Conservation (phyloP, 305 asterid genomes). For the Ajuga reptans region DNA sequence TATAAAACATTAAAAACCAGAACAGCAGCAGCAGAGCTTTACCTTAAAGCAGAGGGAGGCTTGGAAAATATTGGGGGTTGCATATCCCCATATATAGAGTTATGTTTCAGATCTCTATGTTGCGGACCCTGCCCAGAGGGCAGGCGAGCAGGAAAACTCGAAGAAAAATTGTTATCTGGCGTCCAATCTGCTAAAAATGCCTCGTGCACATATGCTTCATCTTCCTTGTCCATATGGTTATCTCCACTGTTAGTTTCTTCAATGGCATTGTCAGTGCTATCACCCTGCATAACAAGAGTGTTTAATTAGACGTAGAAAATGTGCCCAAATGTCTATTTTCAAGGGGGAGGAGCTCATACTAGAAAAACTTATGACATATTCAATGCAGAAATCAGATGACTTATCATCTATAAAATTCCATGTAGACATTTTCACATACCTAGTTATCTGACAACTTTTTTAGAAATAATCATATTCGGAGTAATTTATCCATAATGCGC, state of each 20-base stretch:
- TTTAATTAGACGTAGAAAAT: background rate
- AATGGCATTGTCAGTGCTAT: constrained; percentile 43
- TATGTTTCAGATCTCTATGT: constrained; percentile 31
- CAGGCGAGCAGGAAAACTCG: constrained; percentile 28
- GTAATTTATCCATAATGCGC: background rate
- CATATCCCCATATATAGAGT: constrained; percentile 28
- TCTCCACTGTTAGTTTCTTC: constrained; percentile 46
- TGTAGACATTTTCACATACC: background rate
- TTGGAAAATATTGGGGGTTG: constrained; percentile 33
- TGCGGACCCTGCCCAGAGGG: constrained; percentile 34
- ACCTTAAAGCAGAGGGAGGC: constrained; percentile 49
- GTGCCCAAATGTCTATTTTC: background rate
- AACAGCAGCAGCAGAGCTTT: constrained; percentile 18
- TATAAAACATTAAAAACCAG: background rate
- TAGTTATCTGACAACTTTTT: background rate
- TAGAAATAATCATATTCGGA: background rate
- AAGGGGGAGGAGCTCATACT: background rate
- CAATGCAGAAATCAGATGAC: constrained; percentile 9
- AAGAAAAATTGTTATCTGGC: constrained; percentile 40
- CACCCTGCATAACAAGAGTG: constrained; percentile 39
- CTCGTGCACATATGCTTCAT: constrained; percentile 87
- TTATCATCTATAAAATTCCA: background rate
- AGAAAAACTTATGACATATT: background rate
- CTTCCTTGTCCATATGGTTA: constrained; percentile 53
- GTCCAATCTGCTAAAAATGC: constrained; percentile 96